Conservation (phyloP, 768 basidiomycete species). For the Artomyces pyxidatus region DNA sequence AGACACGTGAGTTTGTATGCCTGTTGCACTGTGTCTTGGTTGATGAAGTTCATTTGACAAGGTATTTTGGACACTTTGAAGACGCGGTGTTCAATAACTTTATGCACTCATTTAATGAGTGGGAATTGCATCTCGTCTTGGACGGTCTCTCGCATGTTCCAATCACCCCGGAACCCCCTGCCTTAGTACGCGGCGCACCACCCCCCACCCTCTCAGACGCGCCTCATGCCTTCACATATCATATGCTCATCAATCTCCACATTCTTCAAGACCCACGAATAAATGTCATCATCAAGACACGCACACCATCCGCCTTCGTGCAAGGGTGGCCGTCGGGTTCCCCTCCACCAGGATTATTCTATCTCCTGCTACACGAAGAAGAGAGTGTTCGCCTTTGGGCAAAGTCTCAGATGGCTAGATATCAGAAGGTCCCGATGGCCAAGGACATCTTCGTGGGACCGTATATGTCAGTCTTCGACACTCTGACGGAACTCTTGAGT, state of each 20-base stretch:
- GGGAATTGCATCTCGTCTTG: conserved; percentile 52
- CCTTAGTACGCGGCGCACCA: neutral
- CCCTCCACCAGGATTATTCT: conserved; percentile 52
- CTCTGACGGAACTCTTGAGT: conserved; percentile 28
- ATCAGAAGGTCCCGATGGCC: conserved; percentile 36
- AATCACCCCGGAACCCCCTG: neutral
- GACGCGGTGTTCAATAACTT: conserved; percentile 45
- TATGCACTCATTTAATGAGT: conserved; percentile 53
- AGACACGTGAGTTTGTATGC: conserved; percentile 51
- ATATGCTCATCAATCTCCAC: conserved; percentile 52
- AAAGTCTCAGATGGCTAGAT: conserved; percentile 31
- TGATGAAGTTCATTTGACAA: conserved; percentile 24
- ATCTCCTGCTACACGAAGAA: conserved; percentile 46
- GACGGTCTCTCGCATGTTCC: conserved; percentile 22
- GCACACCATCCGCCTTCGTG: conserved; percentile 30
- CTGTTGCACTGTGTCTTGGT: neutral
- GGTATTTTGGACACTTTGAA: conserved; percentile 68
- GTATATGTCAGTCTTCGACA: conserved; percentile 39
- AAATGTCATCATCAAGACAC: conserved; percentile 30
- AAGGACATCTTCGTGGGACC: conserved; percentile 37
- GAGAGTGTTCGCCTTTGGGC: conserved; percentile 54
- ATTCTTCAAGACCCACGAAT: conserved; percentile 47
- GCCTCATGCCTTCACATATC: conserved; percentile 48
- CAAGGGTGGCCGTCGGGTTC: conserved; percentile 48
- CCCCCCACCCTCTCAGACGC: conserved; percentile 29